Evolutionary conservation across 257 asterid species (phyloP).

Genomic region (Phtheirospermum japonicum): DNA sequence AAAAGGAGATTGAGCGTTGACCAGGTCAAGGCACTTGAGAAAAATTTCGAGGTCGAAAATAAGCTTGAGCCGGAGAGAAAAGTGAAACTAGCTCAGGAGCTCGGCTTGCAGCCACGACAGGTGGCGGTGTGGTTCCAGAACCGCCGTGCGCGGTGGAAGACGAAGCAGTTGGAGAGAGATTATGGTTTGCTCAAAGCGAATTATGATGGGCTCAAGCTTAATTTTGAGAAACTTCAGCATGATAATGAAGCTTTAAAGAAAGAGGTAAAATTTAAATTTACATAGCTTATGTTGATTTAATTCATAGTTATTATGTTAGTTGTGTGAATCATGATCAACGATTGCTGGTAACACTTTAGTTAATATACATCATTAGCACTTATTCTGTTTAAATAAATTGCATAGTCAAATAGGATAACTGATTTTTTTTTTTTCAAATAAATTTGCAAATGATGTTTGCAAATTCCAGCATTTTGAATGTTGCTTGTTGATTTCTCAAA

Average conservation of each 20-base stretch:
- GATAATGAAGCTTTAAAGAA: conserved; percentile 62
- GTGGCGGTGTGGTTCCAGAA: conserved; percentile 99
- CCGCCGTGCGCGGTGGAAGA: conserved; percentile 95
- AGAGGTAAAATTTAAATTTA: conserved; percentile 40
- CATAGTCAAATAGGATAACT: too few relatives aligned
- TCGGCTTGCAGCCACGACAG: conserved; percentile 90
- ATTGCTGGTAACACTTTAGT: too few relatives aligned
- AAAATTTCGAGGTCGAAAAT: conserved; percentile 87
- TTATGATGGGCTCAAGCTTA: conserved; percentile 61
- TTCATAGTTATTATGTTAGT: too few relatives aligned
- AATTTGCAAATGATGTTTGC: too few relatives aligned
- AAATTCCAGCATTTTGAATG: too few relatives aligned
- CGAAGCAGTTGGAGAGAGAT: conserved; percentile 88
- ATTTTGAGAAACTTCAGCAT: conserved; percentile 50
- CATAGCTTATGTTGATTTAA: too few relatives aligned
- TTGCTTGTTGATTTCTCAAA: too few relatives aligned
- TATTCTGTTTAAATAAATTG: too few relatives aligned
- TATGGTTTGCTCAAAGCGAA: conserved; percentile 68
- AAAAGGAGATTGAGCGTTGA: conserved; percentile 69
- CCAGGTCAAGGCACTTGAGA: conserved; percentile 94
- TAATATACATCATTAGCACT: too few relatives aligned
- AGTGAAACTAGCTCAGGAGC: conserved; percentile 77
- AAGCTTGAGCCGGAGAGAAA: conserved; percentile 95
- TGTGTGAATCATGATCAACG: too few relatives aligned
- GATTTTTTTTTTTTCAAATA: too few relatives aligned